These are phyloP conservation scores for Xylaria digitata DNA, from an alignment of 2,329 filamentous ascomycete species.

Conservation along the genomic window DNA sequence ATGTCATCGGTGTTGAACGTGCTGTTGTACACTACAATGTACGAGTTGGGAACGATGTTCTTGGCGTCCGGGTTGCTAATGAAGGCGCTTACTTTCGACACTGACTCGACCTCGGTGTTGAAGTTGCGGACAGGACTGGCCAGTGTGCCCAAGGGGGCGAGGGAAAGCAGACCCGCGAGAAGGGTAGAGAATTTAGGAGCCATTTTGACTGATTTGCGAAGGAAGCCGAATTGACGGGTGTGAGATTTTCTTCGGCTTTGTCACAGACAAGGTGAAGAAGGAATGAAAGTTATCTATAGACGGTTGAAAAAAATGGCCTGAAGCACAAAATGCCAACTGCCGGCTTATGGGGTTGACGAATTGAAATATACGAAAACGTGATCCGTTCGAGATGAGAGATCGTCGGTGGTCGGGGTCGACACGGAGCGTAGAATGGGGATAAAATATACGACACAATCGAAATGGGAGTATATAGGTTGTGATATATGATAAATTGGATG, in stretches of 20 bases:
- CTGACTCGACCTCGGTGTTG: constrained; percentile 36
- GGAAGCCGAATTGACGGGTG: neutral
- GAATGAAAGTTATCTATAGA: constrained; percentile 17
- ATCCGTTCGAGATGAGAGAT: constrained; percentile 24
- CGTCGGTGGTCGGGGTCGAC: constrained; percentile 15
- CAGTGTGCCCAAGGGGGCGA: constrained; percentile 44
- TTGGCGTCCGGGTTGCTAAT: constrained; percentile 62
- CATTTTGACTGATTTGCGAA: constrained; percentile 42
- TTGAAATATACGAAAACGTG: constrained; percentile 27
- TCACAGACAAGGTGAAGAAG: constrained; percentile 44
- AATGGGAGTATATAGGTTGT: constrained; percentile 17
- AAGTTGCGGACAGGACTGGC: constrained; percentile 42
- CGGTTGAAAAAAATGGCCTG: constrained; percentile 11
- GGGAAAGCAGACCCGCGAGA: constrained; percentile 46
- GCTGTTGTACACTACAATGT: constrained; percentile 74
- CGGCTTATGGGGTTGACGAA: constrained; percentile 29
- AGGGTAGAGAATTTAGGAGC: constrained; percentile 46
- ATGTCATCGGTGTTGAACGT: constrained; percentile 62
- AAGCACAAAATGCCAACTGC: constrained; percentile 12
- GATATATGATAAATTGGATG: constrained; percentile 11
- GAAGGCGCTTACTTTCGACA: constrained; percentile 54
- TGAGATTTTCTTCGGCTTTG: constrained; percentile 36
- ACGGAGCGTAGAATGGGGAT: constrained; percentile 14
- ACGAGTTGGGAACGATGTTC: constrained; percentile 66
- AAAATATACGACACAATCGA: constrained; percentile 24